Conservation (phyloP, 2,329 filamentous ascomycete genomes). For the Tolypocladium album region DNA sequence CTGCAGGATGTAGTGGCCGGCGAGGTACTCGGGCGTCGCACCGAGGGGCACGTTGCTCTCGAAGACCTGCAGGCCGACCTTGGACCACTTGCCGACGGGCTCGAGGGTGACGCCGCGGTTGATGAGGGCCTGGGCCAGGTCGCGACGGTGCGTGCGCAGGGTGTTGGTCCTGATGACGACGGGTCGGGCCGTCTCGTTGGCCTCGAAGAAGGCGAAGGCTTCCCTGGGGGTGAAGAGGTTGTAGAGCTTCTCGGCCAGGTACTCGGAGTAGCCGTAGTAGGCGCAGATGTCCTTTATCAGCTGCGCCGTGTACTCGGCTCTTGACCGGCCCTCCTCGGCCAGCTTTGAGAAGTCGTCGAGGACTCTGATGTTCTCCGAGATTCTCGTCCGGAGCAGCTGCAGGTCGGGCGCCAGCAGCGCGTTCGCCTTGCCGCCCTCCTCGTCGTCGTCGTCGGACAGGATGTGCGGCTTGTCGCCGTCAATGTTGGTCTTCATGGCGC, state of each 20-base stretch:
- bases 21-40: slow-evolving; percentile 94
- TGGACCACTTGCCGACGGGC: slow-evolving; percentile 96
- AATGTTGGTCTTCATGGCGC: slow-evolving; percentile 88
- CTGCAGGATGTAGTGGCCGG: slow-evolving; percentile 95
- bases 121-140: slow-evolving; percentile 87
- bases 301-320: slow-evolving; percentile 79
- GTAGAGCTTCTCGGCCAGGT: slow-evolving; percentile 92
- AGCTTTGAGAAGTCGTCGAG: slow-evolving; percentile 81
- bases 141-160: slow-evolving; percentile 62
- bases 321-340: slow-evolving; percentile 66
- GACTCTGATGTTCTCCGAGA: slow-evolving; percentile 88
- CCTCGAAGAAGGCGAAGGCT: slow-evolving; percentile 97
- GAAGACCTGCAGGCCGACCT: slow-evolving; percentile 94
- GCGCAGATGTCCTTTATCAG: slow-evolving; percentile 85
- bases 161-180: slow-evolving; percentile 97
- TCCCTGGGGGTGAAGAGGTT: slow-evolving; percentile 86
- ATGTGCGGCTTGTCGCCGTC: slow-evolving; percentile 61
- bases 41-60: slow-evolving; percentile 77
- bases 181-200: slow-evolving; percentile 88
- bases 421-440: slow-evolving; percentile 45
- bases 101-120: slow-evolving; percentile 94
- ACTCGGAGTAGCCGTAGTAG: slow-evolving; percentile 94
- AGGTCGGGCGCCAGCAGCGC: slow-evolving; percentile 74
- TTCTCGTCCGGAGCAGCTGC: slow-evolving; percentile 75
- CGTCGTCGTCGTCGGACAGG: slow-evolving; percentile 49